Conservation (phyloP, 805 yeast genomes). For the Myxozyma lipomycoides region DNA sequence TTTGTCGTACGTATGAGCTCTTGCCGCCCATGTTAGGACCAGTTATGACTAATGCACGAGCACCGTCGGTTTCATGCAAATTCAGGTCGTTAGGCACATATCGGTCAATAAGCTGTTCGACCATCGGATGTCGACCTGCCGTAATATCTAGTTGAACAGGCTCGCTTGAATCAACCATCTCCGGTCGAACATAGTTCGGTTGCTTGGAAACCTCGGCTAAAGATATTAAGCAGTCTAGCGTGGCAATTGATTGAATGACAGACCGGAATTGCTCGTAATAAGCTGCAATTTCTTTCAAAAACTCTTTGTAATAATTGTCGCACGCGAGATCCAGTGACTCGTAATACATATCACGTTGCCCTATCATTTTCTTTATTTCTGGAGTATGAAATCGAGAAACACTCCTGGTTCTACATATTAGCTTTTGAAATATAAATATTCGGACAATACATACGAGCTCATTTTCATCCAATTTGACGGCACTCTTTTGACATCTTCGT, state of each 20-base stretch:
- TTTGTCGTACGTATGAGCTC: slow-evolving; percentile 68
- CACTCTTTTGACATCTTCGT: slow-evolving; percentile 50
- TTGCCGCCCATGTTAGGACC: slow-evolving; percentile 79
- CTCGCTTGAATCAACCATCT: slow-evolving; percentile 38
- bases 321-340: slow-evolving; percentile 50
- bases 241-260: slow-evolving; percentile 48
- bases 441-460: slow-evolving; percentile 42
- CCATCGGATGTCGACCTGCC: slow-evolving; percentile 64
- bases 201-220: slow-evolving; percentile 55
- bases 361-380: slow-evolving; percentile 47
- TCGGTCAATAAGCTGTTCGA: slow-evolving; percentile 44
- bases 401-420: slow-evolving; percentile 44
- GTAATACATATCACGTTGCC: slow-evolving; percentile 54
- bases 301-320: slow-evolving; percentile 46
- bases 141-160: slow-evolving; percentile 47
- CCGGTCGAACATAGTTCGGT: slow-evolving; percentile 50
- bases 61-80: slow-evolving; percentile 43
- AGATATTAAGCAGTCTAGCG: slow-evolving; percentile 64
- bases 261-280: slow-evolving; percentile 42
- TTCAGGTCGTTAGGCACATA: slow-evolving; percentile 66
- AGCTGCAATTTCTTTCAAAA: slow-evolving; percentile 40
- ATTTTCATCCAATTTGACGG: slow-evolving; percentile 78
- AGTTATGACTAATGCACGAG: slow-evolving; percentile 62
- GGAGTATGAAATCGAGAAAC: slow-evolving; percentile 76
- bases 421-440: neutral